Percentiles rank a stretch among this genome's conserved stretches.
phyloP scores from a whole-genome alignment of 169 alveolate species.

The Plasmodium gonderi region DNA sequence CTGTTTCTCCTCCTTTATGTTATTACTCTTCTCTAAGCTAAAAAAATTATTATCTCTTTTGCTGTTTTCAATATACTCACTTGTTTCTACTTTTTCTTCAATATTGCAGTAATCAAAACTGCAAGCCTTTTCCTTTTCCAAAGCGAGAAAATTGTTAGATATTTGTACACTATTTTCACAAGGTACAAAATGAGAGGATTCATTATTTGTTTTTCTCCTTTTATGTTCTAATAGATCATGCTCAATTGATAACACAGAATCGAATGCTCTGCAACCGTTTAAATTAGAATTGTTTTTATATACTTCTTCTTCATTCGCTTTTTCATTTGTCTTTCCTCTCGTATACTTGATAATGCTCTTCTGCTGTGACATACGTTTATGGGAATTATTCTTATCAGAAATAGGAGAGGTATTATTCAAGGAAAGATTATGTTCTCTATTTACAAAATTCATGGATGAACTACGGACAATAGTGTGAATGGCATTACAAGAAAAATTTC shows the following conservation, averaged over 20 bases:
- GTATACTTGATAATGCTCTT: slow-evolving; percentile 4
- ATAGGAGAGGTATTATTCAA: background rate
- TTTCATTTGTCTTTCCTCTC: background rate
- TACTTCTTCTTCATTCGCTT: background rate
- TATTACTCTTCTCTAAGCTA: background rate
- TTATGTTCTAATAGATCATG: background rate
- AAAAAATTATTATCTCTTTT: background rate
- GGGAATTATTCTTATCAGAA: background rate
- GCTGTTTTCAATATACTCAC: background rate
- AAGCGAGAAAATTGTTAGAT: background rate
- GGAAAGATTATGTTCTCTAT: background rate
- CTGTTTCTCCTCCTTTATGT: background rate
- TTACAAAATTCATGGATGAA: background rate
- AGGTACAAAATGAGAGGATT: background rate
- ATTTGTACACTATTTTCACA: background rate
- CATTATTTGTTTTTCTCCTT: background rate
- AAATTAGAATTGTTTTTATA: background rate
- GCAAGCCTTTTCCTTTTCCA: background rate
- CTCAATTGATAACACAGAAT: background rate
- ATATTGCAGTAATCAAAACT: background rate
- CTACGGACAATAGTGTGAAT: background rate
- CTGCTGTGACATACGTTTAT: background rate
- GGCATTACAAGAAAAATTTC: too few relatives aligned
- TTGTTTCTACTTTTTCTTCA: background rate
- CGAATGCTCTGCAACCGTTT: background rate